Evolutionary conservation across 805 yeast genomes (phyloP).

Genomic region (Saturnispora diversa): DNA sequence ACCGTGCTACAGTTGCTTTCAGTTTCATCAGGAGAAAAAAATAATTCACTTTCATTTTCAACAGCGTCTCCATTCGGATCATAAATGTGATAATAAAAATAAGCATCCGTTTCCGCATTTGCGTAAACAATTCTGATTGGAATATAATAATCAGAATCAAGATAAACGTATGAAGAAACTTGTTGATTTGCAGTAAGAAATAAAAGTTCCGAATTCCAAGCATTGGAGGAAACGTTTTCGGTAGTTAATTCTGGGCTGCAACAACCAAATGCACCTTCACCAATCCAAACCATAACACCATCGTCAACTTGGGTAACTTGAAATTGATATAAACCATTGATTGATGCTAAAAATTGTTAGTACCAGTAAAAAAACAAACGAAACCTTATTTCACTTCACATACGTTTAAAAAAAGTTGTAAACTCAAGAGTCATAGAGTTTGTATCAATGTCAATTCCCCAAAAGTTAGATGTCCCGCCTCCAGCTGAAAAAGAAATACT

Average conservation of each 20-base stretch:
- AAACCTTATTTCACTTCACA: too few relatives aligned
- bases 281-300: constrained; percentile 26
- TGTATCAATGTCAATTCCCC: too few relatives aligned
- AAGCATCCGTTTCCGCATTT: not conserved
- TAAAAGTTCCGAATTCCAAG: not conserved
- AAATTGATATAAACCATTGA: constrained; percentile 26
- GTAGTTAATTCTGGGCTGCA: constrained; percentile 17
- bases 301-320: constrained; percentile 23
- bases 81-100: not conserved
- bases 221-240: not conserved
- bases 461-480: too few relatives aligned
- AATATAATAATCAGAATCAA: constrained; percentile 7
- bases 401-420: too few relatives aligned
- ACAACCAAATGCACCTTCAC: constrained; percentile 30
- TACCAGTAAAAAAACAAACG: too few relatives aligned
- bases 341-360: too few relatives aligned
- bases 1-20: not conserved
- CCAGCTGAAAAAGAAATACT: too few relatives aligned
- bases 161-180: constrained; percentile 4
- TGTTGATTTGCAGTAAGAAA: not conserved
- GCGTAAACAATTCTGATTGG: constrained; percentile 11
- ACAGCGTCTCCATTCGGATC: not conserved
- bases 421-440: too few relatives aligned
- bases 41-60: not conserved
- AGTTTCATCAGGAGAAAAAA: not conserved